phyloP scores from a whole-genome alignment of 768 basidiomycete species.

The Exidia glandulosa region DNA sequence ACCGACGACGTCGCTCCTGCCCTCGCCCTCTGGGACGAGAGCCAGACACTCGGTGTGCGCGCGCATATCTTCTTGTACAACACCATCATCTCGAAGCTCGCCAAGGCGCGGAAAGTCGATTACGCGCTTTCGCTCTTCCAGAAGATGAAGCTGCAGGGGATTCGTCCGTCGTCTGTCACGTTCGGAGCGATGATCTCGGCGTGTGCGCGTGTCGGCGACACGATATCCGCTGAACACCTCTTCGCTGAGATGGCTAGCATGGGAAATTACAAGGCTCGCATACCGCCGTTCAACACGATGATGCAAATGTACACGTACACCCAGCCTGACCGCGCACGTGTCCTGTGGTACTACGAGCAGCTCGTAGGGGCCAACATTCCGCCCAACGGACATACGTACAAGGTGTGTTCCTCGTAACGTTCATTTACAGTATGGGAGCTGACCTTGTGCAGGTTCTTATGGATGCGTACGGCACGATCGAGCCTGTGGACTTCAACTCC shows the following conservation, averaged over 20 bases:
- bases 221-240: constrained; percentile 63
- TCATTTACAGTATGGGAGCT: neutral
- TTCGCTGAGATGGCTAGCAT: constrained; percentile 76
- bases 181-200: constrained; percentile 92
- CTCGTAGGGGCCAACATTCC: constrained; percentile 48
- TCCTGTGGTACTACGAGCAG: constrained; percentile 62
- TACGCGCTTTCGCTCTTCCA: constrained; percentile 79
- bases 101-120: constrained; percentile 90
- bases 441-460: constrained; percentile 53
- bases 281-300: constrained; percentile 98
- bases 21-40: constrained; percentile 72
- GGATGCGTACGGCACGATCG: constrained; percentile 78
- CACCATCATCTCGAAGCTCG: constrained; percentile 92
- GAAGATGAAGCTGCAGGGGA: constrained; percentile 58
- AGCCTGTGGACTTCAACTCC: constrained; percentile 61
- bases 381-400: constrained; percentile 90
- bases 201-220: constrained; percentile 88
- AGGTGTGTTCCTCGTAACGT: constrained; percentile 34
- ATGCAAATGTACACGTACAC: constrained; percentile 91
- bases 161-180: constrained; percentile 74
- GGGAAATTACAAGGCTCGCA: constrained; percentile 70
- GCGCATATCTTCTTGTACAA: constrained; percentile 91
- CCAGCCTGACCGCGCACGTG: constrained; percentile 73
- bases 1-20: constrained; percentile 92
- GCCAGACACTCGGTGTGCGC: constrained; percentile 50